These are phyloP conservation scores for Sphagnurus paluster DNA, from an alignment of 1,284 basidiomycete genomes.

Conservation along the genomic window DNA sequence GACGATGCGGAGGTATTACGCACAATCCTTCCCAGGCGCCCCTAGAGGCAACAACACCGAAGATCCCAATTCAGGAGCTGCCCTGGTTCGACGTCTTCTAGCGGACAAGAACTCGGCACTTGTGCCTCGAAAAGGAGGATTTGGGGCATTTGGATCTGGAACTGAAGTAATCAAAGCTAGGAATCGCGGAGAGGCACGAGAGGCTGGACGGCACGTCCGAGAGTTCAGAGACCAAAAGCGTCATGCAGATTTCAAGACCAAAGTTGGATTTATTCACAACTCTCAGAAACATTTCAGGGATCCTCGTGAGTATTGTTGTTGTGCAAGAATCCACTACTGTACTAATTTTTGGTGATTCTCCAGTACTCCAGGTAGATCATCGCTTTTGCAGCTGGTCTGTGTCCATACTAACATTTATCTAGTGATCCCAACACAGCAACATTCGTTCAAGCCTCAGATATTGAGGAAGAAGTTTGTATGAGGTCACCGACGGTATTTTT, in stretches of 20 bases:
- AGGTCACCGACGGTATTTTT: no score
- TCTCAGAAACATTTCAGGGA: conserved; percentile 87
- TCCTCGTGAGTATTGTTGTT: conserved; percentile 39
- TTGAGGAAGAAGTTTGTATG: no score
- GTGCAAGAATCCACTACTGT: not conserved
- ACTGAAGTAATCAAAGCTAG: conserved; percentile 86
- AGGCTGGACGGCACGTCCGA: conserved; percentile 86
- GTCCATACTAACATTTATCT: not conserved
- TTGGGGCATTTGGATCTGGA: conserved; percentile 81
- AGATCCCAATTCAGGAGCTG: conserved; percentile 71
- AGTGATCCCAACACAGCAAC: conserved; percentile 7
- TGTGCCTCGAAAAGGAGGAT: conserved; percentile 83
- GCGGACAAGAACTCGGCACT: conserved; percentile 81
- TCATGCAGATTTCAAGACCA: conserved; percentile 85
- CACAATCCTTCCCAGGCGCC: conserved; percentile 68
- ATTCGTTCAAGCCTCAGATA: no score
- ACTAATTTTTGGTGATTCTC: not conserved
- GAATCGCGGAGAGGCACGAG: conserved; percentile 91
- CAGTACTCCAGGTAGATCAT: conserved; percentile 24
- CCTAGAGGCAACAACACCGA: conserved; percentile 41
- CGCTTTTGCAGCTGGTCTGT: not conserved
- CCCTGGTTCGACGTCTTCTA: conserved; percentile 71
- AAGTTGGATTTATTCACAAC: conserved; percentile 78
- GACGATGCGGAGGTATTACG: conserved; percentile 84
- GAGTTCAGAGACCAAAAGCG: conserved; percentile 84